Conservation (phyloP, 2,329 filamentous ascomycete genomes). For the Alternaria brassicae region DNA sequence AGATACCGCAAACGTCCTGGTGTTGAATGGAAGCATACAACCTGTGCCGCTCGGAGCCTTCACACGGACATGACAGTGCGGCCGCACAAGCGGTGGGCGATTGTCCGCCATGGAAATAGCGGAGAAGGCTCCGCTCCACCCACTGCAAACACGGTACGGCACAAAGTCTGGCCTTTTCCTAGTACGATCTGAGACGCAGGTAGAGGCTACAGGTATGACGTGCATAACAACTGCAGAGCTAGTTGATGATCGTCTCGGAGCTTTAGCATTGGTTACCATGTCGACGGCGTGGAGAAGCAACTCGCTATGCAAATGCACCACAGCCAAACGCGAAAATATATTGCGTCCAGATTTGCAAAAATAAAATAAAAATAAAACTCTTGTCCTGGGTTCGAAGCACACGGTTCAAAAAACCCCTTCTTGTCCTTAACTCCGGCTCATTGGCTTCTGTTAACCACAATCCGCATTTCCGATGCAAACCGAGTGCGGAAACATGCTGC, state of each 20-base stretch:
- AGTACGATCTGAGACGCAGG: conserved; percentile 12
- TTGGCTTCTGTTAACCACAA: background rate
- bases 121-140: conserved; percentile 11
- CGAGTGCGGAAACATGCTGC: background rate
- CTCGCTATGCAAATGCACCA: background rate
- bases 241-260: conserved; percentile 14
- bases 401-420: background rate
- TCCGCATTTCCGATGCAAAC: background rate
- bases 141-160: conserved; percentile 1
- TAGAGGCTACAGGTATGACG: conserved; percentile 20
- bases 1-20: background rate
- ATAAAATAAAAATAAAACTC: too few species aligned
- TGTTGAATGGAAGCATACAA: background rate
- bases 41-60: background rate
- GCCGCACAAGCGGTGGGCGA: background rate
- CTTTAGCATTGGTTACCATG: conserved; percentile 9
- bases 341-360: conserved; percentile 5
- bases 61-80: conserved; percentile 1
- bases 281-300: conserved; percentile 5
- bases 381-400: too few species aligned
- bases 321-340: background rate
- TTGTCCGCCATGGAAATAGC: background rate
- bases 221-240: conserved; percentile 17
- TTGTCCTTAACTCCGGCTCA: background rate
- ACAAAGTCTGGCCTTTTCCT: conserved; percentile 1